Base-by-base conservation (phyloP, 768 basidiomycete genomes). In the Lactarius indigo region DNA sequence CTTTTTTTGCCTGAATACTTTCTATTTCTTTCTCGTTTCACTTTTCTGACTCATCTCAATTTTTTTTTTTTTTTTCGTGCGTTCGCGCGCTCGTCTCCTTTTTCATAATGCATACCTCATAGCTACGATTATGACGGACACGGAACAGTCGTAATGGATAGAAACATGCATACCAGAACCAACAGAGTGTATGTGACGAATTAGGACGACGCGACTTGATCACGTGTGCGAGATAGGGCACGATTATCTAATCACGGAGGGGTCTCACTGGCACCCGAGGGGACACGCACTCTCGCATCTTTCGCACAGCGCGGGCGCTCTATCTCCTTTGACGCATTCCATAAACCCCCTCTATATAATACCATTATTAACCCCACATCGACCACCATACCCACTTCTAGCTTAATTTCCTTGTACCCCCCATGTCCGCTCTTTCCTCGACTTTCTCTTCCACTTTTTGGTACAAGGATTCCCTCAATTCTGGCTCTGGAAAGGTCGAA, bases 401-500 rank as follows among this genome's bases (percentile, higher is more conserved):
- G 20, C 3, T 26, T 58, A 39, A 35, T 58, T 3, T 18, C 23
- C 13, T 58, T 39, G 35, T 17, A 35, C n/a, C 37, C 35, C 5
- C 39, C 35, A 68, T 68, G 69, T 68, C 67, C 7, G 35, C 59
- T 31, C 37, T 70, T 9, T 65, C 69, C 1, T 23, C 68, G 3
- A 30, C 58, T n/a, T 64, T 71, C 59, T 64, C 62, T 12, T 64
- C 62, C 1, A 61, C 30, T 9, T 47, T 66, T 5, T 71, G 68
- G 70, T 64, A 57, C 28, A 52, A 42, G 20, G 65, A 54, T 5
- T 12, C 61, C 56, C 39, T 37, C 13, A 8, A 50, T 26, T 57
- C 72, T 3, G 47, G 63, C 9, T 30, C 70, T 5, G 75, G 76
- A 28, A 73, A 75, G 70, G 63, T 76, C 15, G 76, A 74, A 58